These are phyloP conservation scores for Bocquillonia castaneifolia DNA, from an alignment of 441 rosid genomes.

Conservation along the genomic window DNA sequence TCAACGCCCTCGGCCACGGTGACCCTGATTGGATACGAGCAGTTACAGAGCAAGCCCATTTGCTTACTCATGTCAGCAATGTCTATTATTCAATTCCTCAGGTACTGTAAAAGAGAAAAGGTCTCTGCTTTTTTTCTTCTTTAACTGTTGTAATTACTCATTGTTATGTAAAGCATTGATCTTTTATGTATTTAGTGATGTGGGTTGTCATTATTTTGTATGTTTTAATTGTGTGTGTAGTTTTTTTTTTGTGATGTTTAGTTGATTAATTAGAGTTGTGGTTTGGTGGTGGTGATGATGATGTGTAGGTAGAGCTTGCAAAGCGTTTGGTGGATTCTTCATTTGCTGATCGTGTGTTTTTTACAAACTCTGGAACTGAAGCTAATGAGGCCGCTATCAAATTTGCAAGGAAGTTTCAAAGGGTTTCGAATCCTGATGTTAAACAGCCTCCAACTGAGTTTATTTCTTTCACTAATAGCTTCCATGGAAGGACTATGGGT, in stretches of 20 bases:
- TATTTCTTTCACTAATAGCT: slow-evolving; percentile 64
- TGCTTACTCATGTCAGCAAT: slow-evolving; percentile 44
- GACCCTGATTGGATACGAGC: slow-evolving; percentile 48
- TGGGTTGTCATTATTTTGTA: too few species aligned
- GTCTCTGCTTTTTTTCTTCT: not conserved
- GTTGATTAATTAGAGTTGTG: too few species aligned
- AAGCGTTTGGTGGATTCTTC: slow-evolving; percentile 61
- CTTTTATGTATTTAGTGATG: not conserved
- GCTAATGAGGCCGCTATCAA: slow-evolving; percentile 97
- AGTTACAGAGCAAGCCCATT: slow-evolving; percentile 39
- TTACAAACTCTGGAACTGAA: slow-evolving; percentile 83
- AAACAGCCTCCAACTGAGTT: slow-evolving; percentile 56
- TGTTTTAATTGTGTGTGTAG: too few species aligned
- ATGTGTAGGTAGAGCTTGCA: slow-evolving; percentile 71
- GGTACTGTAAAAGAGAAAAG: slow-evolving; percentile 17
- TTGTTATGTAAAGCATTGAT: not conserved
- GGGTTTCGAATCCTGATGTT: slow-evolving; percentile 45
- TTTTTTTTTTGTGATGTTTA: not conserved
- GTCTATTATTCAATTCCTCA: slow-evolving; percentile 40
- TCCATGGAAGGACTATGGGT: slow-evolving; percentile 80
- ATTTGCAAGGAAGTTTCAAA: slow-evolving; percentile 81
- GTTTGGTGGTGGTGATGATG: not conserved
- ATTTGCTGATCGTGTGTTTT: slow-evolving; percentile 82
- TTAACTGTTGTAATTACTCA: not conserved
- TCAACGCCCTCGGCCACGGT: slow-evolving; percentile 61